These are phyloP conservation scores for Plasmodium gallinaceum DNA, from an alignment of 169 alveolate genomes.

Conservation along the genomic window DNA sequence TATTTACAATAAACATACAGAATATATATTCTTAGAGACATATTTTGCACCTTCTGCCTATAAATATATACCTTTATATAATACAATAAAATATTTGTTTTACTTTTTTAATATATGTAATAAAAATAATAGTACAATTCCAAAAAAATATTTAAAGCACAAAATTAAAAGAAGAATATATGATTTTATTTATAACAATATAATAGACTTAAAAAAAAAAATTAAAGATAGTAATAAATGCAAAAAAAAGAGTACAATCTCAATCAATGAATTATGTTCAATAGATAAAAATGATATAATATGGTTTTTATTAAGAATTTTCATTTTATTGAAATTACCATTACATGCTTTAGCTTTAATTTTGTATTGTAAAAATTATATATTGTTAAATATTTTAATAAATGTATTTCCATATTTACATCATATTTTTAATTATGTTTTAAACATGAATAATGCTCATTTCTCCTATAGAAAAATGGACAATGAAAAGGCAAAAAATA, in stretches of 20 bases:
- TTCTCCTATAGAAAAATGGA: slow-evolving; percentile 38
- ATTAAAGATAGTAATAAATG: not conserved
- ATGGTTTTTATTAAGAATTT: slow-evolving; percentile 75
- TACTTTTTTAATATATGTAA: slow-evolving; percentile 55
- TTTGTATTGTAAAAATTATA: slow-evolving; percentile 74
- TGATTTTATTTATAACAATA: slow-evolving; percentile 49
- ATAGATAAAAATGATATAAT: slow-evolving; percentile 62
- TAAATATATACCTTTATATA: slow-evolving; percentile 72
- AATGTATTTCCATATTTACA: slow-evolving; percentile 57
- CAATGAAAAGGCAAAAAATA: slow-evolving; percentile 1
- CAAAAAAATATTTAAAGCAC: slow-evolving; percentile 25
- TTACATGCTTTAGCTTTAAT: slow-evolving; percentile 72
- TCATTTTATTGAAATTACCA: slow-evolving; percentile 62
- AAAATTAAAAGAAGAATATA: slow-evolving; percentile 71
- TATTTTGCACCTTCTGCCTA: slow-evolving; percentile 69
- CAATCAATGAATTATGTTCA: slow-evolving; percentile 35
- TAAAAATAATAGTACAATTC: slow-evolving; percentile 17
- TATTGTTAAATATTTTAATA: slow-evolving; percentile 46
- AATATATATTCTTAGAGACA: slow-evolving; percentile 63
- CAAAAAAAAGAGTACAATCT: slow-evolving; percentile 19
- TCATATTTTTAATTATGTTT: slow-evolving; percentile 65
- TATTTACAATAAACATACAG: slow-evolving; percentile 65
- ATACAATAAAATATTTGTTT: slow-evolving; percentile 61
- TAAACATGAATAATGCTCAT: slow-evolving; percentile 69
- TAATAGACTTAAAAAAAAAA: slow-evolving; percentile 36